These are phyloP conservation scores for Vitis cinerea DNA, from an alignment of 164 flowering plant genomes.

Conservation along the genomic window DNA sequence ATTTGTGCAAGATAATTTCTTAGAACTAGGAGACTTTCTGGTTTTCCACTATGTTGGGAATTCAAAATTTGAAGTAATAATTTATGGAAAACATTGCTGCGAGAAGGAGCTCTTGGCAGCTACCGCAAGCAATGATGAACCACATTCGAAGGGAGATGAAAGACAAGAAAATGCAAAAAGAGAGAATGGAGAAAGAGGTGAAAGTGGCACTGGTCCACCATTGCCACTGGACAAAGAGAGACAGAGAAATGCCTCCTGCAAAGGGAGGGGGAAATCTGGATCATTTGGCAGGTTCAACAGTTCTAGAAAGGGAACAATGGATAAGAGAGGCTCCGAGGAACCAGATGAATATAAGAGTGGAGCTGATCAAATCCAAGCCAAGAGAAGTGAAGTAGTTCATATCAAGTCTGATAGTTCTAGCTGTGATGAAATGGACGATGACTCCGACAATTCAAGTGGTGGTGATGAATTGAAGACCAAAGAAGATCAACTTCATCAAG, in stretches of 20 bases:
- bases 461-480: not conserved
- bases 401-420: not conserved
- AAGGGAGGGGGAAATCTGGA: too few species aligned
- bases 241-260: too few species aligned
- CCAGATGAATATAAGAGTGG: too few species aligned
- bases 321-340: too few species aligned
- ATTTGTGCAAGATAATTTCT: slow-evolving; percentile 5
- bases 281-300: too few species aligned
- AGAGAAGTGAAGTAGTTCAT: not conserved
- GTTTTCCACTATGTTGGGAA: not conserved
- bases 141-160: too few species aligned
- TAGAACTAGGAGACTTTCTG: slow-evolving; percentile 2
- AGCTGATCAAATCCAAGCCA: too few species aligned
- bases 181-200: too few species aligned
- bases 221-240: too few species aligned
- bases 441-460: not conserved
- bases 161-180: too few species aligned
- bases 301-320: too few species aligned
- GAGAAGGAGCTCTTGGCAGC: not conserved
- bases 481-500: not conserved
- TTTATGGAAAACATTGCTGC: slow-evolving; percentile 2
- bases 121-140: not conserved
- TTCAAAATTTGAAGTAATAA: not conserved
- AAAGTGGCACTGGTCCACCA: too few species aligned
- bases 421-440: not conserved